Evolutionary conservation across 1,284 basidiomycete species (phyloP).

Genomic region (Leucoagaricus sp.): DNA sequence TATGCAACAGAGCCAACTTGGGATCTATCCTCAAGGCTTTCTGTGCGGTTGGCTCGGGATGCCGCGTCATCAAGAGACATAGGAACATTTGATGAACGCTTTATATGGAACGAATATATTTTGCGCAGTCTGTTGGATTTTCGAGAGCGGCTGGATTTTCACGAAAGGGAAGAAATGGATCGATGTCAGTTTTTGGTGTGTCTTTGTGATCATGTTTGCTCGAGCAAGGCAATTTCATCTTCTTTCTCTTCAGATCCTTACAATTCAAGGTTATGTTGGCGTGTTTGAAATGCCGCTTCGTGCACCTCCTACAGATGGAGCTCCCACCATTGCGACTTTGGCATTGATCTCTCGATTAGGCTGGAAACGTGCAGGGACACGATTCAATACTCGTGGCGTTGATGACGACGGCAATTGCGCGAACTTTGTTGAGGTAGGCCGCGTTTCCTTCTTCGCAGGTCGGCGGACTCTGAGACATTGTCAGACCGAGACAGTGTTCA

Average conservation of each 20-base stretch:
- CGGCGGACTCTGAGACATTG: conserved; percentile 21
- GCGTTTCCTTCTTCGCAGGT: conserved; percentile 16
- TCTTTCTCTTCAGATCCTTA: conserved; percentile 66
- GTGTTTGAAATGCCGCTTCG: conserved; percentile 71
- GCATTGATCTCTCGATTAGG: conserved; percentile 86
- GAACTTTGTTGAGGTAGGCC: conserved; percentile 90
- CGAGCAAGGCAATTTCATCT: too few species aligned
- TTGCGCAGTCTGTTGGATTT: conserved; percentile 81
- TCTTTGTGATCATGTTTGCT: too few species aligned
- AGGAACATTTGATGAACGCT: conserved; percentile 75
- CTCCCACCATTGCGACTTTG: conserved; percentile 67
- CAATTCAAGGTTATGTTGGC: conserved; percentile 93
- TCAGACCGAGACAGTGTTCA: conserved; percentile 90
- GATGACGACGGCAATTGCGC: conserved; percentile 98
- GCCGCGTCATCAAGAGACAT: conserved; percentile 52
- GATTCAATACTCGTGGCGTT: conserved; percentile 96
- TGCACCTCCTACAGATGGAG: conserved; percentile 69
- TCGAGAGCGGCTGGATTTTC: conserved; percentile 68
- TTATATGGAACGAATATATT: conserved; percentile 89
- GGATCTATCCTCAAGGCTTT: conserved; percentile 86
- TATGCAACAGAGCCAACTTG: conserved; percentile 82
- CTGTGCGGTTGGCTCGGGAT: conserved; percentile 62
- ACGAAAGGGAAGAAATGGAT: conserved; percentile 74
- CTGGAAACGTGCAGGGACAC: conserved; percentile 95
- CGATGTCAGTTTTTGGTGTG: conserved; percentile 79